phyloP scores from a whole-genome alignment of 2,329 filamentous ascomycete genomes.

The Fusarium bactridioides region DNA sequence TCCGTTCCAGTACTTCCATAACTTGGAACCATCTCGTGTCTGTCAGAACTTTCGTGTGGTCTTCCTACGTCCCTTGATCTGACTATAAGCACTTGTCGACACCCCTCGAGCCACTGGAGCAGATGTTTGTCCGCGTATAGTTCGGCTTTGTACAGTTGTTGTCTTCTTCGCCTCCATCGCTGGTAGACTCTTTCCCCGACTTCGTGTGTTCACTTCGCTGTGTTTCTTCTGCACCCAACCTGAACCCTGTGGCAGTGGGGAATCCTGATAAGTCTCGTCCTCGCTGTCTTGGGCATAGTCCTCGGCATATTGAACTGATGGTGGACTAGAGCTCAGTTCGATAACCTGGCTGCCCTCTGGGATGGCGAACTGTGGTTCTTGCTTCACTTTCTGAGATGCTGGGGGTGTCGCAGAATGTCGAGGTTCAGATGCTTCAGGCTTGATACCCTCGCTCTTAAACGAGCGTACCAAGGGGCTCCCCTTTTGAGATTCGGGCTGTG shows the following conservation, averaged over 20 bases:
- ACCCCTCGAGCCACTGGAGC: conserved; percentile 27
- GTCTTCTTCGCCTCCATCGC: conserved; percentile 4
- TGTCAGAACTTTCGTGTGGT: conserved; percentile 32
- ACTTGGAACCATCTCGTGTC: neutral
- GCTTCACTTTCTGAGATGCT: conserved; percentile 22
- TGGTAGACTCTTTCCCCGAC: conserved; percentile 31
- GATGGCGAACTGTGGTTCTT: conserved; percentile 35
- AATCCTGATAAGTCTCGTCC: conserved; percentile 36
- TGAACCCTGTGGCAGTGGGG: conserved; percentile 23
- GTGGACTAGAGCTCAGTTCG: conserved; percentile 42
- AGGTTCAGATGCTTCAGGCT: neutral
- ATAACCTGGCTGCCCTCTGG: conserved; percentile 47
- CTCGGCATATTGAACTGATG: conserved; percentile 27
- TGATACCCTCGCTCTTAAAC: conserved; percentile 4
- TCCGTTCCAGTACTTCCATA: conserved; percentile 10
- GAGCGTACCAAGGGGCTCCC: neutral
- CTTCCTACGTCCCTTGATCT: conserved; percentile 36
- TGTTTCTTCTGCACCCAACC: conserved; percentile 35
- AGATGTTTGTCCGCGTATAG: conserved; percentile 19
- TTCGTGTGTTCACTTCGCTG: conserved; percentile 27
- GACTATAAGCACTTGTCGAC: conserved; percentile 35
- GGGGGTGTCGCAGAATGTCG: conserved; percentile 10
- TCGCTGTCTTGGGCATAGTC: conserved; percentile 33
- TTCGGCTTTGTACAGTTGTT: neutral
- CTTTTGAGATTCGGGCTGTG: conserved; percentile 38